Evolutionary conservation across 2,329 filamentous ascomycete species (phyloP).

Genomic region (Rutstroemia sp.): DNA sequence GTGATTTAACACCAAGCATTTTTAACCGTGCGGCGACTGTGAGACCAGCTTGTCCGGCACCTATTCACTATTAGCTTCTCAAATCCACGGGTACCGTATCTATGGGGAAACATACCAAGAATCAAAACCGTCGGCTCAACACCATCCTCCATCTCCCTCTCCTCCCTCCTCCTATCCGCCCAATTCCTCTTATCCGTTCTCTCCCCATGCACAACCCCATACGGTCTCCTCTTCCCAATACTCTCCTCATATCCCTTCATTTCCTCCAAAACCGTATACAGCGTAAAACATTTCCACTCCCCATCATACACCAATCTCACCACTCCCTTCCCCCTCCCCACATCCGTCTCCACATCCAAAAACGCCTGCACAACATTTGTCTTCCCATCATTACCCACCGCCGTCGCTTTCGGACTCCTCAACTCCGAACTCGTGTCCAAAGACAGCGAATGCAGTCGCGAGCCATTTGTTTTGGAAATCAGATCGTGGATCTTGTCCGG

Average conservation of each 20-base stretch:
- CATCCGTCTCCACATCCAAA: conserved; percentile 43
- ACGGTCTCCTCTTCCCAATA: conserved; percentile 39
- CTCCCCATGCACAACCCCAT: conserved; percentile 49
- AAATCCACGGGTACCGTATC: neutral
- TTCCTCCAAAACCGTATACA: conserved; percentile 52
- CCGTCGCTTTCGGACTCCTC: conserved; percentile 22
- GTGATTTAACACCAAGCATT: conserved; percentile 45
- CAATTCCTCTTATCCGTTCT: conserved; percentile 50
- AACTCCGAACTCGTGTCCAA: conserved; percentile 26
- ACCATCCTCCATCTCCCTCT: conserved; percentile 37
- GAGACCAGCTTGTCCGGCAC: conserved; percentile 54
- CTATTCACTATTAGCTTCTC: conserved; percentile 43
- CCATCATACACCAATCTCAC: conserved; percentile 38
- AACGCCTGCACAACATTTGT: conserved; percentile 48
- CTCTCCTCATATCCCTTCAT: conserved; percentile 48
- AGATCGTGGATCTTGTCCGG: conserved; percentile 31
- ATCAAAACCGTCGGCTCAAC: conserved; percentile 48
- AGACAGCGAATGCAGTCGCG: conserved; percentile 31
- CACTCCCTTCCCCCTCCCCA: conserved; percentile 50
- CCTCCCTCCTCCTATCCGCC: conserved; percentile 43
- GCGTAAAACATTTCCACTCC: conserved; percentile 54
- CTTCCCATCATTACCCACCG: conserved; percentile 40
- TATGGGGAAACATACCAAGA: conserved; percentile 39
- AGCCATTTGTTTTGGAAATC: conserved; percentile 22
- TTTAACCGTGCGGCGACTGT: conserved; percentile 51